Percentiles rank a stretch among this genome's conserved stretches.
Evolutionary conservation across 306 rosid species (phyloP).

Genomic region (Argentina anserina): DNA sequence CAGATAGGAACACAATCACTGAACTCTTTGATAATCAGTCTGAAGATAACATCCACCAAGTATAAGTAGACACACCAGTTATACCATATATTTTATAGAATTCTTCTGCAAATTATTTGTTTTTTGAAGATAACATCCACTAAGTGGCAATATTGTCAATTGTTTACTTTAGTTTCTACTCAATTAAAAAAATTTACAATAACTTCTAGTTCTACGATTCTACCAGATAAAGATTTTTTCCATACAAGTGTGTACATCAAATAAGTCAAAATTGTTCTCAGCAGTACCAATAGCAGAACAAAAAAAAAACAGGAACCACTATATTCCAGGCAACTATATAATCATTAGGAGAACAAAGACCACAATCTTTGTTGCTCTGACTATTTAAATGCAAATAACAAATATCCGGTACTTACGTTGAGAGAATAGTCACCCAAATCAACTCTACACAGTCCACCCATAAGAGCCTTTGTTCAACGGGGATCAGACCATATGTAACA

Average conservation of each 20-base stretch:
- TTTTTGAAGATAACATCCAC: not conserved
- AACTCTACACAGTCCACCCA: constrained; percentile 96
- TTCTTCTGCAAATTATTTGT: too few relatives aligned
- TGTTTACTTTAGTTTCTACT: not conserved
- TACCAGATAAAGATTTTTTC: not conserved
- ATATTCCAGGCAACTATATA: not conserved
- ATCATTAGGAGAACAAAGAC: constrained; percentile 2
- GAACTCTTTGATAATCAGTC: not conserved
- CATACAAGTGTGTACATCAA: not conserved
- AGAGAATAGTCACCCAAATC: constrained; percentile 95
- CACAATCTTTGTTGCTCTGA: constrained; percentile 2
- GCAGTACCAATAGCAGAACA: not conserved
- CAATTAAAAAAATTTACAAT: too few relatives aligned
- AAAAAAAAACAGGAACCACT: not conserved
- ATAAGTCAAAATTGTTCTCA: not conserved
- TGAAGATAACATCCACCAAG: too few relatives aligned
- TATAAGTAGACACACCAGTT: not conserved
- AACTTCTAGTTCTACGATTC: not conserved
- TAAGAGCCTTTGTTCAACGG: constrained; percentile 89
- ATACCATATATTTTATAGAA: not conserved
- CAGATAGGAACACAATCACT: not conserved
- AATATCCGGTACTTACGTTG: constrained; percentile 58
- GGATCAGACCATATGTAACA: constrained; percentile 86
- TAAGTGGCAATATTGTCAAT: too few relatives aligned
- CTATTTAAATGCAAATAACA: constrained; percentile 13